These are phyloP conservation scores for Termitomyces sp. DNA, from an alignment of 768 basidiomycete genomes.

Conservation along the genomic window DNA sequence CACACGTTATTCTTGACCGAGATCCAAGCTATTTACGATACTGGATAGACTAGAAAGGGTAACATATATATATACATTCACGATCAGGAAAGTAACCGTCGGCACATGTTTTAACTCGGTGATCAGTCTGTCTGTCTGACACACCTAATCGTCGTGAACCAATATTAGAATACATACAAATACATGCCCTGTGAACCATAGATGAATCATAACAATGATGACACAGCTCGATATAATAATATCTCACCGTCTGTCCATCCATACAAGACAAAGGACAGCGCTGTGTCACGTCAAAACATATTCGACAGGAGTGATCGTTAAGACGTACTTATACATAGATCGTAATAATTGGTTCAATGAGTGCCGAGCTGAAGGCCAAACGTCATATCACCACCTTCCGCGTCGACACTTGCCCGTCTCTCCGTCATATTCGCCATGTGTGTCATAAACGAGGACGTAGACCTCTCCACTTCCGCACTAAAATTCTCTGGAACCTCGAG, in stretches of 20 bases:
- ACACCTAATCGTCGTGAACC: too few species aligned
- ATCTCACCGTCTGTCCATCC: background rate
- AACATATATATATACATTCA: too few species aligned
- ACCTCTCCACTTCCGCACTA: background rate
- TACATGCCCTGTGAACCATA: background rate
- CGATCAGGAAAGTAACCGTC: too few species aligned
- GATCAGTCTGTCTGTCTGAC: background rate
- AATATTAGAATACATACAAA: background rate
- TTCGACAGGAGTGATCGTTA: background rate
- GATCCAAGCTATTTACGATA: too few species aligned
- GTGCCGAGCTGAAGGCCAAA: background rate
- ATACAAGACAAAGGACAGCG: background rate
- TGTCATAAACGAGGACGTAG: too few species aligned
- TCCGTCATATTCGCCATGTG: background rate
- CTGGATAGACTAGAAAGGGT: too few species aligned
- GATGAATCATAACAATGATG: too few species aligned
- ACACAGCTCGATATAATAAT: background rate
- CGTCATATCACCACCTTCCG: background rate
- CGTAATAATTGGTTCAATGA: background rate
- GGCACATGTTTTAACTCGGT: too few species aligned
- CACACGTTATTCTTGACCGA: too few species aligned
- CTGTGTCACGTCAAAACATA: background rate
- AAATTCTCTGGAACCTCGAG: background rate
- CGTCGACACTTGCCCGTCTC: background rate
- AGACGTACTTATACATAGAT: background rate